phyloP scores from a whole-genome alignment of 306 rosid genomes.

The Castanospermum australe region DNA sequence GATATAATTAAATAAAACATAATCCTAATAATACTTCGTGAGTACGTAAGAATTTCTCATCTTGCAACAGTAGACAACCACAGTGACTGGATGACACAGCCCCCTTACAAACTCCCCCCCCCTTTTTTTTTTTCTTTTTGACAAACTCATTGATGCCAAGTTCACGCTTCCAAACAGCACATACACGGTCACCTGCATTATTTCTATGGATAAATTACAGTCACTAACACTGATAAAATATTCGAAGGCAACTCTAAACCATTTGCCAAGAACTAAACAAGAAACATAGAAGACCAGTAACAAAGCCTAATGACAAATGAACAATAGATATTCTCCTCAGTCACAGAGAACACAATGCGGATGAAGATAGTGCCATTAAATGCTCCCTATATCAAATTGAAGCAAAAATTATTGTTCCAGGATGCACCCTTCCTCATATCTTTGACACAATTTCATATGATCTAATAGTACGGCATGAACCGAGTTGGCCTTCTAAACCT shows the following conservation, averaged over 20 bases:
- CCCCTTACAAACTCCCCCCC: not conserved
- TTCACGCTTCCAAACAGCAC: not conserved
- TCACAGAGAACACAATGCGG: not conserved
- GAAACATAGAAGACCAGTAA: not conserved
- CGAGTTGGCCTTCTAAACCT: slow-evolving; percentile 59
- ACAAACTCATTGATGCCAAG: not conserved
- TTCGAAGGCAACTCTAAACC: not conserved
- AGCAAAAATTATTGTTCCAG: not conserved
- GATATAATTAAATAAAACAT: too few species aligned
- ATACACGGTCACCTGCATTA: not conserved
- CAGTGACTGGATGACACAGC: not conserved
- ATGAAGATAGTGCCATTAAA: not conserved
- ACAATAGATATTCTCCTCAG: not conserved
- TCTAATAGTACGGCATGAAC: slow-evolving; percentile 64
- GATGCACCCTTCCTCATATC: not conserved
- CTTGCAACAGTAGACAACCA: not conserved
- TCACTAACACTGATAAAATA: not conserved
- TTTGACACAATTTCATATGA: not conserved
- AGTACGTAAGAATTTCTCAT: too few species aligned
- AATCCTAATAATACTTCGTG: too few species aligned
- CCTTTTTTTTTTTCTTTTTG: not conserved
- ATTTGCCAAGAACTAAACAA: not conserved
- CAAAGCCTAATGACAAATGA: not conserved
- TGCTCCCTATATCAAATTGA: not conserved
- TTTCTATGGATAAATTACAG: too few species aligned